A percentile compares a stretch with the other conserved stretches of the same genome.
Conservation (phyloP, 1,284 basidiomycete species). For the Limonomyces culmigenus region DNA sequence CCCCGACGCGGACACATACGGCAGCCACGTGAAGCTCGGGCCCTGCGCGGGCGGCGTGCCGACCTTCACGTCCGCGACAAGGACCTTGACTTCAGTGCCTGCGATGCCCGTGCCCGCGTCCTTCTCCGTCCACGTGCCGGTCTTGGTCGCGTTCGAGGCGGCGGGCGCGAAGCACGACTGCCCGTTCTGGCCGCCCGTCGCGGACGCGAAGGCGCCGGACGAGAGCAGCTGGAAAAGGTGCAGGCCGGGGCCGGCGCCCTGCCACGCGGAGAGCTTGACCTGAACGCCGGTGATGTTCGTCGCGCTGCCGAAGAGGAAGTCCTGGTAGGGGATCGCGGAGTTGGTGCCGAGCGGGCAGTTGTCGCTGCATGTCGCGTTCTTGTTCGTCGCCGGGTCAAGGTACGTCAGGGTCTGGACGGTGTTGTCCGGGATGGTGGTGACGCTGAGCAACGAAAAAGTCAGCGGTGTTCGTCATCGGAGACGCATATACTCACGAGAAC, state of each 20-base stretch:
- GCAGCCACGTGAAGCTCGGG: slow-evolving; percentile 78
- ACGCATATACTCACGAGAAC: slow-evolving; percentile 50
- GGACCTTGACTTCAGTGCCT: slow-evolving; percentile 63
- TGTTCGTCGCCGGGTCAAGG: slow-evolving; percentile 57
- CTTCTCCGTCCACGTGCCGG: slow-evolving; percentile 54
- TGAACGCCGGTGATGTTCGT: slow-evolving; percentile 67
- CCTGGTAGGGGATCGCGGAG: slow-evolving; percentile 66
- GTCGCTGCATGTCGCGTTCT: slow-evolving; percentile 55
- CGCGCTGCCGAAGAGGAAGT: slow-evolving; percentile 64
- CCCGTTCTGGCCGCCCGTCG: slow-evolving; percentile 40
- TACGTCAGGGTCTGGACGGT: slow-evolving; percentile 61
- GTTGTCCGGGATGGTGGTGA: slow-evolving; percentile 83
- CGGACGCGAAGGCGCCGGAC: slow-evolving; percentile 75
- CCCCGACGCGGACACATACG: slow-evolving; percentile 79
- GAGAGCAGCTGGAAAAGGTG: slow-evolving; percentile 85
- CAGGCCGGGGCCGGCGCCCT: slow-evolving; percentile 66
- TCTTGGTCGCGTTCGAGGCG: slow-evolving; percentile 42
- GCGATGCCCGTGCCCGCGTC: slow-evolving; percentile 55
- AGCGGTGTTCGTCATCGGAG: slow-evolving; percentile 1
- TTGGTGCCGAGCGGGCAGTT: slow-evolving; percentile 65
- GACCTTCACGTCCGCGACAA: slow-evolving; percentile 52
- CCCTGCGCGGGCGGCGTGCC: slow-evolving; percentile 40
- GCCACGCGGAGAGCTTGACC: slow-evolving; percentile 64
- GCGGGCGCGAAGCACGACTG: slow-evolving; percentile 62
- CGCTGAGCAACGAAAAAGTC: slow-evolving; percentile 22